phyloP scores from a whole-genome alignment of 1,139 yeast genomes.

The Zygosaccharomyces pseudobailii region DNA sequence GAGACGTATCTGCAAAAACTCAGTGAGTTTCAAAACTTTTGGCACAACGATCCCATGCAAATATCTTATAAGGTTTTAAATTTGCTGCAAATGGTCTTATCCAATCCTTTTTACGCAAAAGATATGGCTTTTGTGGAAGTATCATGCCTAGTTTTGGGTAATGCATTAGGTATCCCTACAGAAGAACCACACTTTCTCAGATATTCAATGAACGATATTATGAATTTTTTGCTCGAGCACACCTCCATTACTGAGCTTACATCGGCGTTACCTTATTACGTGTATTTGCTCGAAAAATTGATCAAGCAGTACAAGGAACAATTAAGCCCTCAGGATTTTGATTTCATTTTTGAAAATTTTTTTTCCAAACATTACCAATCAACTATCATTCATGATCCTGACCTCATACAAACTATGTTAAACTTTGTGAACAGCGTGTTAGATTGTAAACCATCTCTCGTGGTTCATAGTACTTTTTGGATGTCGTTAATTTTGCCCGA shows the following conservation, averaged over 20 bases:
- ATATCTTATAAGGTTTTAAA: conserved; percentile 37
- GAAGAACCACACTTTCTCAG: conserved; percentile 31
- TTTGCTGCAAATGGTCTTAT: conserved; percentile 28
- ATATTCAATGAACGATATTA: conserved; percentile 27
- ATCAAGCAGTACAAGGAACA: conserved; percentile 20
- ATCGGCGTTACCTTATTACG: conserved; percentile 28
- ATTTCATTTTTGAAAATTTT: conserved; percentile 27
- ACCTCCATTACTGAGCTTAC: conserved; percentile 19
- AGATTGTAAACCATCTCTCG: conserved; percentile 47
- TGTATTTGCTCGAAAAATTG: conserved; percentile 27
- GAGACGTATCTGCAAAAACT: conserved; percentile 30
- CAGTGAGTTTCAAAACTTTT: conserved; percentile 30
- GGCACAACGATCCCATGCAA: conserved; percentile 39
- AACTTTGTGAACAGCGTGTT: conserved; percentile 51
- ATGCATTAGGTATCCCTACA: conserved; percentile 25
- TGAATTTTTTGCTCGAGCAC: conserved; percentile 24
- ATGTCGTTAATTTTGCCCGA: conserved; percentile 37
- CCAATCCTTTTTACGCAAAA: conserved; percentile 19
- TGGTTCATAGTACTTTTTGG: conserved; percentile 40
- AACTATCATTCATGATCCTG: conserved; percentile 34
- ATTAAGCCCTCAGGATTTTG: conserved; percentile 26
- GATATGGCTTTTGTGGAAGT: conserved; percentile 31
- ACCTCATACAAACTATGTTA: conserved; percentile 45
- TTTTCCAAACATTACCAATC: conserved; percentile 23
- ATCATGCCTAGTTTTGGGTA: conserved; percentile 31